Evolutionary conservation across 345 rosid genomes (phyloP).

Genomic region (Eucalyptus pauciflora): DNA sequence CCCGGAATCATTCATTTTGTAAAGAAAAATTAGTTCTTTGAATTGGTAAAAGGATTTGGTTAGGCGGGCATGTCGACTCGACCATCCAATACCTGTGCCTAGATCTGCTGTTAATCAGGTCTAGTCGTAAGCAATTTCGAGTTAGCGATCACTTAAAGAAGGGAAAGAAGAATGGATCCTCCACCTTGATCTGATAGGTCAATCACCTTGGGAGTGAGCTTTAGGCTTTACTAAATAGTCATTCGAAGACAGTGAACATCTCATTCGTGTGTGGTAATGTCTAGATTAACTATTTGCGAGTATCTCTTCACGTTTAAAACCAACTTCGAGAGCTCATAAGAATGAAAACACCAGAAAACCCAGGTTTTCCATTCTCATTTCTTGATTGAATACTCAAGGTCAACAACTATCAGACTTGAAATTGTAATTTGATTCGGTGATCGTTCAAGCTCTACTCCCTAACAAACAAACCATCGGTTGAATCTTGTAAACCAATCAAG

Average conservation of each 20-base stretch:
- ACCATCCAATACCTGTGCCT: accelerated
- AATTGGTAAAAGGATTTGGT: background rate
- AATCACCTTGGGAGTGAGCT: background rate
- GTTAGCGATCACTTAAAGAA: background rate
- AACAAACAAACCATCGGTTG: background rate
- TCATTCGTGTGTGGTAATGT: accelerated
- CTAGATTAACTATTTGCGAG: background rate
- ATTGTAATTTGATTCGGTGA: background rate
- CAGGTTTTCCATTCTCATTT: background rate
- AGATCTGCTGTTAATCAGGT: background rate
- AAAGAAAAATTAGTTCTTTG: background rate
- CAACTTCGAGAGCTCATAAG: background rate
- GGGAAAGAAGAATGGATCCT: background rate
- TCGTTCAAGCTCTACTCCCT: background rate
- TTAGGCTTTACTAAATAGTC: background rate
- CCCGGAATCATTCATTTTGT: background rate
- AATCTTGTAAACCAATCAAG: background rate
- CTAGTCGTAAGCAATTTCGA: background rate
- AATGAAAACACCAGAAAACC: background rate
- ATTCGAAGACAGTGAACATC: background rate
- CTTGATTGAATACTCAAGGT: background rate
- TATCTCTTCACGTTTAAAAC: background rate
- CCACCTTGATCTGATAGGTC: too few relatives aligned
- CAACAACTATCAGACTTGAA: background rate
- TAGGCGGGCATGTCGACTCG: accelerated